Conservation (phyloP, 2,329 filamentous ascomycete genomes). For the Scedosporium aurantiacum region DNA sequence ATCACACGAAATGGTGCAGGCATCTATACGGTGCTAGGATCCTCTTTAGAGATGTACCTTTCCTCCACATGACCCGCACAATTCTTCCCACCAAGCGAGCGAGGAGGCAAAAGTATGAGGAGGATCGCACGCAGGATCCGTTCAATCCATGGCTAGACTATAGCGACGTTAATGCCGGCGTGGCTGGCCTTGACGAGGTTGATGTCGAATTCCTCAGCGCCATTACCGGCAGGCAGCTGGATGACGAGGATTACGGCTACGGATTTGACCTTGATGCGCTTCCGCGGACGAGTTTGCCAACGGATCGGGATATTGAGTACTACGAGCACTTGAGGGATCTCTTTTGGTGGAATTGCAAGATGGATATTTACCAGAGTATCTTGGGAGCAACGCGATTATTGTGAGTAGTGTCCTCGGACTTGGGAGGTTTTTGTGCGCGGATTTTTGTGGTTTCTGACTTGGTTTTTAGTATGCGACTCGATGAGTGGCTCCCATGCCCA, state of each 20-base stretch:
- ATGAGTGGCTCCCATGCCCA: slow-evolving; percentile 75
- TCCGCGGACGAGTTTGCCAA: slow-evolving; percentile 27
- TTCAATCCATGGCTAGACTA: slow-evolving; percentile 16
- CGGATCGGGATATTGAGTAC: slow-evolving; percentile 58
- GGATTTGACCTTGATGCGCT: slow-evolving; percentile 21
- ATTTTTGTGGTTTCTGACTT: slow-evolving; percentile 1
- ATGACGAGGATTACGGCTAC: slow-evolving; percentile 25
- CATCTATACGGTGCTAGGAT: slow-evolving; percentile 78
- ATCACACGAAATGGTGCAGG: slow-evolving; percentile 92
- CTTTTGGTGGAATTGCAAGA: slow-evolving; percentile 94
- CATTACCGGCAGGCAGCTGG: slow-evolving; percentile 28
- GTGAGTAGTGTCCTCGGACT: slow-evolving; percentile 41
- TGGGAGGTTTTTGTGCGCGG: no score
- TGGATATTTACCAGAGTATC: slow-evolving; percentile 85
- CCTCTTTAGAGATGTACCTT: slow-evolving; percentile 73
- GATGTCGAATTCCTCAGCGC: slow-evolving; percentile 29
- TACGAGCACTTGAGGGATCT: slow-evolving; percentile 77
- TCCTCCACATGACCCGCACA: slow-evolving; percentile 58
- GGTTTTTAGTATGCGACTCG: slow-evolving; percentile 59
- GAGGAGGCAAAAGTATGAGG: slow-evolving; percentile 25
- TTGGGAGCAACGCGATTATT: slow-evolving; percentile 76
- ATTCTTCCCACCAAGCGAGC: slow-evolving; percentile 52
- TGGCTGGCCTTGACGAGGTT: slow-evolving; percentile 24
- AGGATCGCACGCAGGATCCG: slow-evolving; percentile 20
- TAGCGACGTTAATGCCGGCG: slow-evolving; percentile 12